A percentile compares a stretch with the other conserved stretches of the same genome.
Evolutionary conservation across 768 basidiomycete genomes (phyloP).

Genomic region (Postia placenta): DNA sequence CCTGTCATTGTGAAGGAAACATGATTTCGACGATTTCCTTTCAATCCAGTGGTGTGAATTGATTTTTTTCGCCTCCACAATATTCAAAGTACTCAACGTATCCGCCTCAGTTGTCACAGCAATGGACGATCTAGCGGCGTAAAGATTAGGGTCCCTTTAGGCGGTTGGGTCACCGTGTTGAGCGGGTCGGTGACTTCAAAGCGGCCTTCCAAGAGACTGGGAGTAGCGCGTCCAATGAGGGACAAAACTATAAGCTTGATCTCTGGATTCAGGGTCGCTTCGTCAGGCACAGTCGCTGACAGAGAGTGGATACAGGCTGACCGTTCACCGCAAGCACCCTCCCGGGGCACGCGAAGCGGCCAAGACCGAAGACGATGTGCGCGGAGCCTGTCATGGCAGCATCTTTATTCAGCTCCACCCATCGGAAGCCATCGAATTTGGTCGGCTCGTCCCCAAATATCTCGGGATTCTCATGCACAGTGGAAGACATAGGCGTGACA

Average conservation of each 20-base stretch:
- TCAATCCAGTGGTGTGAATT: too few species aligned
- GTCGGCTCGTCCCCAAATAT: conserved; percentile 21
- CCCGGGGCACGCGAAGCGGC: conserved; percentile 30
- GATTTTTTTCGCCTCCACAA: too few species aligned
- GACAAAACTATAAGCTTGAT: conserved; percentile 30
- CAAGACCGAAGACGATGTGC: conserved; percentile 29
- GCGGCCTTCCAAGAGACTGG: conserved; percentile 23
- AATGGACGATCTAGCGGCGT: conserved; percentile 13
- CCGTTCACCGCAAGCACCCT: conserved; percentile 26
- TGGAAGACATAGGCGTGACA: conserved; percentile 26
- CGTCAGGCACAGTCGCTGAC: not conserved
- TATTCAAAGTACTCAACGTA: too few species aligned
- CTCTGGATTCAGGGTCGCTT: conserved; percentile 12
- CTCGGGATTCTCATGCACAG: conserved; percentile 21
- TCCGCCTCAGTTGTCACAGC: conserved; percentile 1
- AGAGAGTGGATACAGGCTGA: conserved; percentile 7
- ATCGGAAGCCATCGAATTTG: conserved; percentile 25
- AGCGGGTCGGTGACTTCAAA: conserved; percentile 29
- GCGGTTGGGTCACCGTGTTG: conserved; percentile 21
- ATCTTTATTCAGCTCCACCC: conserved; percentile 23
- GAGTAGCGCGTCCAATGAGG: conserved; percentile 24
- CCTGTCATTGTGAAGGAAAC: too few species aligned
- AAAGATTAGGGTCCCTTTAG: conserved; percentile 16
- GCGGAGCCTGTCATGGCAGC: conserved; percentile 25
- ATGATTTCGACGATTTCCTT: too few species aligned